These are phyloP conservation scores for Tephrocybe rancida DNA, from an alignment of 768 basidiomycete species.

Conservation along the genomic window DNA sequence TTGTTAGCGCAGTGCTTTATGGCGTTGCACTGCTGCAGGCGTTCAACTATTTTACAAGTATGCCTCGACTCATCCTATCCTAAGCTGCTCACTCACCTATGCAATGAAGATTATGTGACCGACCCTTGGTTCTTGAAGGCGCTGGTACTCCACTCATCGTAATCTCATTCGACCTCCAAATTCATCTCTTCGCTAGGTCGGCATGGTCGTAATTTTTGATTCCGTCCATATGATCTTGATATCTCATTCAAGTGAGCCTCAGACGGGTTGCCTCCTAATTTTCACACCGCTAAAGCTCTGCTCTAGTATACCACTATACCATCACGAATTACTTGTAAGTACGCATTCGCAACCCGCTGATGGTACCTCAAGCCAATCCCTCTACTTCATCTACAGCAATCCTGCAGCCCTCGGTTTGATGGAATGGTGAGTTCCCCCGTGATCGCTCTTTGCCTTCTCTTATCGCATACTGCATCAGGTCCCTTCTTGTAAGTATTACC, in stretches of 20 bases:
- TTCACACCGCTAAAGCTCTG: background rate
- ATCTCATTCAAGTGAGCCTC: constrained; percentile 5
- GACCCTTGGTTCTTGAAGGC: constrained; percentile 9
- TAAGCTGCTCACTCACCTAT: background rate
- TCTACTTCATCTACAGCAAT: background rate
- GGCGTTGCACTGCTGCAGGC: constrained; percentile 7
- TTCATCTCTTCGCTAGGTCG: constrained; percentile 2
- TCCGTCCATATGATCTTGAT: constrained; percentile 8
- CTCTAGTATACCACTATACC: constrained; percentile 5
- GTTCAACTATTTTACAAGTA: constrained; percentile 8
- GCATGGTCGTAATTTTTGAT: background rate
- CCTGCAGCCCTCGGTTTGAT: constrained; percentile 1
- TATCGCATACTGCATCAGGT: background rate
- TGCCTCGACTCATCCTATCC: background rate
- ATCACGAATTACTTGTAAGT: constrained; percentile 9
- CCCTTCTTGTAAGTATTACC: constrained; percentile 5
- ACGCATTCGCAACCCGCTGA: background rate
- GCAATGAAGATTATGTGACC: constrained; percentile 1
- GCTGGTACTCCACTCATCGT: constrained; percentile 1
- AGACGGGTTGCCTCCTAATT: background rate
- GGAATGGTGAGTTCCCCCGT: constrained; percentile 1
- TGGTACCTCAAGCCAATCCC: background rate
- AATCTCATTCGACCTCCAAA: too few relatives aligned
- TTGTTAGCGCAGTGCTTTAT: constrained; percentile 10
- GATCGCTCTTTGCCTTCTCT: background rate